Evolutionary conservation across 805 yeast genomes (phyloP), one percentile per base, ranked within the genome.

Genomic region (Danielia oregonensis): DNA sequence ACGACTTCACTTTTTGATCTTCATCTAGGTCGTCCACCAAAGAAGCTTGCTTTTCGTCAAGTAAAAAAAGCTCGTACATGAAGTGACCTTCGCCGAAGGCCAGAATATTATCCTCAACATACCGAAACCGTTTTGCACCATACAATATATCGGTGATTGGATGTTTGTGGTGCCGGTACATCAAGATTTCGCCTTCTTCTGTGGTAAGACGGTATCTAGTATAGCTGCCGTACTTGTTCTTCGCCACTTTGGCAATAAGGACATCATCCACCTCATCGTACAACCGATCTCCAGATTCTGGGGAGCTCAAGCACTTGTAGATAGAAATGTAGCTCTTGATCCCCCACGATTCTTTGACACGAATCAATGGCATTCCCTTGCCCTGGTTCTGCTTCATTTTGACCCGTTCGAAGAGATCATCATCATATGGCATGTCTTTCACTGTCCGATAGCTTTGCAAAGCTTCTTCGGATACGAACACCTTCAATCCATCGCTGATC

Each of bases 241-340:
- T 31, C 4, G 25, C 32, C 14, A 42, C 45, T 7, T 36, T 36
- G 17, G 43, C 48, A 6, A 38, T 25, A n/a, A 23, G 35, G 6
- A 34, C 25, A 21, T 43, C 35, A 19, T 43, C 47, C n/a, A 28
- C 39, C 12, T 26, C 33, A 16, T 29, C 24, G 15, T 37, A 40
- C 11, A 43, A 40, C 15, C 47, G 17, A 26, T 40, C 40, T 8
- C n/a, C 14, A 12, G 40, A 38, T 8, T 37, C 40, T 3, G 45
- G 45, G 13, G 39, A 30, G 6, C 46, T 31, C 18, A 34, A 15
- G n/a, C 40, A 36, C 26, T 25, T 39, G 26, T 19, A 38, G 12
- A 40, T 24, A 16, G 26, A 29, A 16, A 42, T 28, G 26, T 31
- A 42, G 14, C 26, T 36, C 14, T 30, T 24, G n/a, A n/a, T n/a